Conservation (phyloP, 2,329 filamentous ascomycete genomes). For the Exophiala dermatitidis region DNA sequence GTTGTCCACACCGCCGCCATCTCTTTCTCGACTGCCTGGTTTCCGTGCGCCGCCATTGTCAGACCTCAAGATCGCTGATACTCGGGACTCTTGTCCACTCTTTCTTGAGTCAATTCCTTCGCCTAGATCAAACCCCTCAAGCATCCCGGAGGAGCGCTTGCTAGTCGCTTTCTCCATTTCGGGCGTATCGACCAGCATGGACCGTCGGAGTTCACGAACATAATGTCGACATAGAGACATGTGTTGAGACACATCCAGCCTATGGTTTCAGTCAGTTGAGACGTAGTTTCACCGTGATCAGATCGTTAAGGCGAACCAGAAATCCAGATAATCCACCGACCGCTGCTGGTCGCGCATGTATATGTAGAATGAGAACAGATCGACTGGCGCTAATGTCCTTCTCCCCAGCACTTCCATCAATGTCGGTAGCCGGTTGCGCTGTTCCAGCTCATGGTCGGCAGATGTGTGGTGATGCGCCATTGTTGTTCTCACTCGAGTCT, state of each 20-base stretch:
- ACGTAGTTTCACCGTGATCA: neutral
- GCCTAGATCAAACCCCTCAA: constrained; percentile 63
- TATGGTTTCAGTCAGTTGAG: constrained; percentile 34
- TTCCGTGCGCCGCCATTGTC: constrained; percentile 32
- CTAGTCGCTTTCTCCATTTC: constrained; percentile 75
- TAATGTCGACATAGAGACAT: constrained; percentile 96
- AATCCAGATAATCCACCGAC: constrained; percentile 95
- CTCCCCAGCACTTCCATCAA: constrained; percentile 93
- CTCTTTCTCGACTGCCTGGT: constrained; percentile 33
- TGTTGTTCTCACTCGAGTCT: constrained; percentile 3
- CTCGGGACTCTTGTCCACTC: constrained; percentile 74
- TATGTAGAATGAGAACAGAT: constrained; percentile 98
- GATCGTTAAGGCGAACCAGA: constrained; percentile 62
- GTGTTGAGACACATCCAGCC: constrained; percentile 98
- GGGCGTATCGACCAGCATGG: constrained; percentile 85
- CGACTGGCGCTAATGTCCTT: constrained; percentile 88
- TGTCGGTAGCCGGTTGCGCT: constrained; percentile 80
- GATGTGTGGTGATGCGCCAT: constrained; percentile 15
- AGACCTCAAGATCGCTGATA: constrained; percentile 75
- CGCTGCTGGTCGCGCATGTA: constrained; percentile 99
- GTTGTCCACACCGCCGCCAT: constrained; percentile 3
- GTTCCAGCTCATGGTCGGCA: constrained; percentile 33
- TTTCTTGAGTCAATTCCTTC: constrained; percentile 49
- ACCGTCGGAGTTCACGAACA: constrained; percentile 87
- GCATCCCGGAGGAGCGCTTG: constrained; percentile 73